Evolutionary conservation across 179 eudicot genomes (phyloP).

Genomic region (Carnegiea gigantea): DNA sequence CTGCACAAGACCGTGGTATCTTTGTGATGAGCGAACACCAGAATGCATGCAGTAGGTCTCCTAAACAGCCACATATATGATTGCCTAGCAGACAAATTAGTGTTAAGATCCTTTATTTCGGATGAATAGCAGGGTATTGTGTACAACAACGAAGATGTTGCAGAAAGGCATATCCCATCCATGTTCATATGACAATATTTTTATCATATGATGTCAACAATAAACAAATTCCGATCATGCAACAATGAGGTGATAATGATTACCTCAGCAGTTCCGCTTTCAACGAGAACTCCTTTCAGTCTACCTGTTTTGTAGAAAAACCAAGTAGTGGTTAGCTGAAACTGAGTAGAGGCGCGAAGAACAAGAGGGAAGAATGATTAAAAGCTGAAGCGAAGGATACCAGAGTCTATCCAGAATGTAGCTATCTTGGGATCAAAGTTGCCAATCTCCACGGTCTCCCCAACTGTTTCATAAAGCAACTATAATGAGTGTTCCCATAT

Average conservation of each 20-base stretch:
- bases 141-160: too few species aligned
- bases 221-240: neutral
- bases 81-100: too few species aligned
- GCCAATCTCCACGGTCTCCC: slow-evolving; percentile 82
- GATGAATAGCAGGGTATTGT: too few species aligned
- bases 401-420: slow-evolving; percentile 94
- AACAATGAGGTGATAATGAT: neutral
- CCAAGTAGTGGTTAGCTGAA: neutral
- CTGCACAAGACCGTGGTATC: too few species aligned
- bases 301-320: slow-evolving; percentile 54
- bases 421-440: slow-evolving; percentile 96
- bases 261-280: slow-evolving; percentile 99
- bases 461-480: slow-evolving; percentile 56
- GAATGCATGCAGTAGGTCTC: too few species aligned
- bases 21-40: too few species aligned
- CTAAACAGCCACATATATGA: too few species aligned
- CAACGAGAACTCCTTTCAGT: slow-evolving; percentile 89
- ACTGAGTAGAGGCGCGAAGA: neutral
- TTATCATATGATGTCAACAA: neutral
- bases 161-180: too few species aligned
- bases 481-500: slow-evolving; percentile 6
- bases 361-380: neutral
- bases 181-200: neutral
- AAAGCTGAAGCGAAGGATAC: slow-evolving; percentile 33
- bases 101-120: too few species aligned